A percentile compares a stretch with the other conserved stretches of the same genome.
Conservation (phyloP, 2,329 filamentous ascomycete species). For the Penicillium sp. region DNA sequence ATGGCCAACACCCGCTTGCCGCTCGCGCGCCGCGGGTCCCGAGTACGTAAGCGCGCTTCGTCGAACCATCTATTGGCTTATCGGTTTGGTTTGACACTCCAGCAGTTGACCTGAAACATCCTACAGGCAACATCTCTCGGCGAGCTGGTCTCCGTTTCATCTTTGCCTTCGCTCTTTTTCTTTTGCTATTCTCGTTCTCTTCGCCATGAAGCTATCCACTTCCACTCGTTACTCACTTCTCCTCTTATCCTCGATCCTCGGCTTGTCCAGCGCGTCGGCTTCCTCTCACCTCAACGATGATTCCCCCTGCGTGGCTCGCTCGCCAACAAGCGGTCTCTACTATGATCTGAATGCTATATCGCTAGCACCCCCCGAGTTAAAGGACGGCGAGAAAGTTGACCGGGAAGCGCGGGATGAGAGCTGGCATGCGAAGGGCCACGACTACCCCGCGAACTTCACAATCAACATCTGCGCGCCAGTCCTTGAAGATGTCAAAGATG, state of each 20-base stretch:
- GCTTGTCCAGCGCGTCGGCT: slow-evolving; percentile 38
- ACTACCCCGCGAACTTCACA: slow-evolving; percentile 56
- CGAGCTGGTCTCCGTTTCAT: slow-evolving; percentile 21
- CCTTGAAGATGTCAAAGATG: slow-evolving; percentile 51
- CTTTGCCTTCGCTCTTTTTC: background rate
- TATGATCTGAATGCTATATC: slow-evolving; percentile 66
- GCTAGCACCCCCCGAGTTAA: slow-evolving; percentile 51
- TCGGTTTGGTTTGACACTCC: background rate
- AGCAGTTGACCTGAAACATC: background rate
- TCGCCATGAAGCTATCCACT: slow-evolving; percentile 41
- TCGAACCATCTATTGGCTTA: slow-evolving; percentile 1
- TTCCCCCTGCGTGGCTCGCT: slow-evolving; percentile 66
- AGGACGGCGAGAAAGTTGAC: slow-evolving; percentile 45
- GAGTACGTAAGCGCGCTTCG: slow-evolving; percentile 20
- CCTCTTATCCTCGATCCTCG: slow-evolving; percentile 38
- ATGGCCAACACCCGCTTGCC: slow-evolving; percentile 13
- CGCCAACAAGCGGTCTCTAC: slow-evolving; percentile 63
- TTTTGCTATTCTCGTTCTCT: slow-evolving; percentile 7
- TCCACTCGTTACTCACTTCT: slow-evolving; percentile 36
- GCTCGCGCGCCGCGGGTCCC: slow-evolving; percentile 4
- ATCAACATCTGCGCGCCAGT: slow-evolving; percentile 57
- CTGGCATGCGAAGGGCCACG: slow-evolving; percentile 54
- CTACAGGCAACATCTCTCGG: background rate
- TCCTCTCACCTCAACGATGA: slow-evolving; percentile 47
- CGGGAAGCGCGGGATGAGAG: slow-evolving; percentile 48